Percentiles rank a stretch among this genome's conserved stretches.
These are phyloP conservation scores for Syzygium jambos DNA, from an alignment of 345 rosid genomes.

Conservation along the genomic window DNA sequence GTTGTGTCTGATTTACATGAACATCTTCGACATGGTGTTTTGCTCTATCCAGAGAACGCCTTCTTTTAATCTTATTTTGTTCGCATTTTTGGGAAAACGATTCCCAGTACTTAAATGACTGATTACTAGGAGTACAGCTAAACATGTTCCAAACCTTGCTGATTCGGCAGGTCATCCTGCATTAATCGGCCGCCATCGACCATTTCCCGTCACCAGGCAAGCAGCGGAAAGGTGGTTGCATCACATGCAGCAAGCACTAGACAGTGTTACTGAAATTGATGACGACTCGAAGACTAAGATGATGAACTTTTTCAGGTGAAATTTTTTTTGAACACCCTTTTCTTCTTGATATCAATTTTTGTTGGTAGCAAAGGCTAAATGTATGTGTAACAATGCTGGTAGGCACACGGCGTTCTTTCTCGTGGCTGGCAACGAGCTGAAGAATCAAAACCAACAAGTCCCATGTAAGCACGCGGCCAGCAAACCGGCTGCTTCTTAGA, in stretches of 20 bases:
- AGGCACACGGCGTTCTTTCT: slow-evolving; percentile 94
- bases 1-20: not conserved
- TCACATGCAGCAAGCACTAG: slow-evolving; percentile 80
- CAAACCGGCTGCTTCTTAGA: not conserved
- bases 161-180: slow-evolving; percentile 70
- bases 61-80: not conserved
- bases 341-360: not conserved
- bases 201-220: slow-evolving; percentile 72
- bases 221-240: slow-evolving; percentile 90
- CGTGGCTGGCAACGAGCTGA: slow-evolving; percentile 86
- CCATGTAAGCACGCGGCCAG: slow-evolving; percentile 40
- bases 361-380: not conserved
- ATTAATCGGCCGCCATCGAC: slow-evolving; percentile 76
- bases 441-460: slow-evolving; percentile 38
- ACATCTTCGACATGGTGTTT: not conserved
- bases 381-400: slow-evolving; percentile 1
- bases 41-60: not conserved
- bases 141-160: not conserved
- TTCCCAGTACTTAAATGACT: not conserved
- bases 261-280: slow-evolving; percentile 50
- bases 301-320: slow-evolving; percentile 85
- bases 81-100: not conserved
- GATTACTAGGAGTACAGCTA: not conserved
- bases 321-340: not conserved
- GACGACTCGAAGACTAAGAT: slow-evolving; percentile 59